phyloP scores from a whole-genome alignment of 2,329 filamentous ascomycete species.

The Curvularia hawaiiensis region DNA sequence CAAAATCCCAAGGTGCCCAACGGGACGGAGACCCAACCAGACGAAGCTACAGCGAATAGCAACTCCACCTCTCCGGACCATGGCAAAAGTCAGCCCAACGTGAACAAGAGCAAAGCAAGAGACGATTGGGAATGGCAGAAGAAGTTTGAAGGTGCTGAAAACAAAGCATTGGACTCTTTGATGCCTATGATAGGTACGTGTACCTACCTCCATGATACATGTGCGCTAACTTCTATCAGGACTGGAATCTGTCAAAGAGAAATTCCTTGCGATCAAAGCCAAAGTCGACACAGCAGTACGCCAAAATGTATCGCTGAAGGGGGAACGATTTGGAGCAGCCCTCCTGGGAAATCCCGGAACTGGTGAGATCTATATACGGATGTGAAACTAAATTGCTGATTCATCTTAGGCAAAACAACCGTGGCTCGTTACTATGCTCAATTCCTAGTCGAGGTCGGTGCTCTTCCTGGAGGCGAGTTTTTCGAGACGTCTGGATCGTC shows the following conservation, averaged over 20 bases:
- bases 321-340: constrained; percentile 66
- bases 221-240: constrained; percentile 18
- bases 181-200: constrained; percentile 69
- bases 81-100: constrained; percentile 4
- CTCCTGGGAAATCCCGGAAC: constrained; percentile 78
- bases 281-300: constrained; percentile 65
- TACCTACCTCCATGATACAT: neutral
- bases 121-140: constrained; percentile 70
- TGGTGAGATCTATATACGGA: constrained; percentile 50
- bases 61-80: neutral
- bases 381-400: neutral
- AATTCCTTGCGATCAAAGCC: constrained; percentile 67
- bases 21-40: neutral
- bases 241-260: constrained; percentile 69
- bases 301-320: constrained; percentile 60
- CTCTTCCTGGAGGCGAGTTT: constrained; percentile 65
- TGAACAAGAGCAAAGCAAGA: constrained; percentile 34
- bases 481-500: constrained; percentile 71
- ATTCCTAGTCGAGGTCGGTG: constrained; percentile 66
- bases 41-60: neutral
- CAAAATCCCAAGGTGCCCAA: neutral
- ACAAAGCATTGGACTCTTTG: constrained; percentile 63
- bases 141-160: constrained; percentile 55
- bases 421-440: constrained; percentile 72
- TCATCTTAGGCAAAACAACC: constrained; percentile 67